Evolutionary conservation across 2,329 filamentous ascomycete genomes (phyloP).

Genomic region (Alternaria hordeiaustralica): DNA sequence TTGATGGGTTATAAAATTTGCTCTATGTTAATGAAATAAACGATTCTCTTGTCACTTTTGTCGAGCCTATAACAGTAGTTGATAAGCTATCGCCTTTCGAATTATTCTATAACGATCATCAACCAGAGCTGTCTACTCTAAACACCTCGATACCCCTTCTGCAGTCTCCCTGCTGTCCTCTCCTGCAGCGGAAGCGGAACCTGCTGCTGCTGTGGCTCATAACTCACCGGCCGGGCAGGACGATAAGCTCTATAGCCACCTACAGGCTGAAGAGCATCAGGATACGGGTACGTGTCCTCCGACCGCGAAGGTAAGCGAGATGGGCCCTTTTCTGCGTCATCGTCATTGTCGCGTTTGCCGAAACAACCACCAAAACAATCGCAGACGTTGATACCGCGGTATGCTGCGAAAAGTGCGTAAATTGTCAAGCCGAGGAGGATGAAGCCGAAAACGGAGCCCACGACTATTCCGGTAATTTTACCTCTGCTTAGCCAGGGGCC

Average conservation of each 20-base stretch:
- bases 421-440: conserved; percentile 1
- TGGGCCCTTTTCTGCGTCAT: neutral
- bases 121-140: neutral
- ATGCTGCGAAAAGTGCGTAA: conserved; percentile 1
- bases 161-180: neutral
- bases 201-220: neutral
- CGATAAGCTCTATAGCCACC: neutral
- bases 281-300: neutral
- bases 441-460: conserved; percentile 4
- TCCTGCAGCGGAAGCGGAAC: neutral
- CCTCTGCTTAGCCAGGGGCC: neutral
- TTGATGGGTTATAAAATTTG: neutral
- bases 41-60: neutral
- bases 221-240: neutral
- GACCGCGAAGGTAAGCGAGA: neutral
- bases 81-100: neutral
- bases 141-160: neutral
- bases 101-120: neutral
- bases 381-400: conserved; percentile 12
- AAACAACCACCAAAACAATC: conserved; percentile 5
- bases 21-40: neutral
- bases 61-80: neutral
- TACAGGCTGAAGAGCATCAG: neutral
- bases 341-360: neutral
- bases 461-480: neutral